Evolutionary conservation across 768 basidiomycete species (phyloP), one percentile per base, ranked within the genome.

Genomic region (Boletus bicolor): DNA sequence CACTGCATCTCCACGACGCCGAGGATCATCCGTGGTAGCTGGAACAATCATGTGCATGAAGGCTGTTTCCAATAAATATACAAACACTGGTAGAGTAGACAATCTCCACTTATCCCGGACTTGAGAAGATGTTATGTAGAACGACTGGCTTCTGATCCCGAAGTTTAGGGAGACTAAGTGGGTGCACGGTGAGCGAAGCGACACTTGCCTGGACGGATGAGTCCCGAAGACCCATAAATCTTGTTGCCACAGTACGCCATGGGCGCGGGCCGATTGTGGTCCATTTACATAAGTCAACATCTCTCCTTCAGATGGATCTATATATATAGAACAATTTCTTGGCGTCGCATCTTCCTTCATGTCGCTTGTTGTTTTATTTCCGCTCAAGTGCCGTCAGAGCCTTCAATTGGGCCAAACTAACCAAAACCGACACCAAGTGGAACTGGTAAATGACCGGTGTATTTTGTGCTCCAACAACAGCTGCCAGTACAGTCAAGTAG

Each of bases 371-470:
- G 26, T n/a, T 55, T 46, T 61, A 66, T 54, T 42, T 60, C 67
- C 67, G 67, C 64, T 64, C 64, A 70, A 71, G 19, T 46, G 24
- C 67, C 67, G 52, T 54, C 44, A 35, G 41, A 46, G 5, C 15
- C 43, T 46, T 24, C 21, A 24, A 24, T 24, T 24, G 21, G 21
- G 21, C 21, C 21, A 24, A 24, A 24, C 21, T 24, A 24, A 24
- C 35, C 30, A 38, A 34, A 19, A 19, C n/a, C 12, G 34, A 34
- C 44, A 15, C 43, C 26, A 11, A 24, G 12, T 35, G 17, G 28
- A 49, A 26, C 12, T 28, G 6, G 3, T 28, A 24, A 52, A 30
- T 14, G 35, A 53, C 6, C 36, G 14, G 5, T 26, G 17, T 28
- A 10, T 32, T 21, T 32, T 21, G 14, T 7, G 32, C 8, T 39